A percentile compares a stretch with the other conserved stretches of the same genome.
phyloP scores from a whole-genome alignment of 768 basidiomycete species.

The Hypsizygus marmoreus region DNA sequence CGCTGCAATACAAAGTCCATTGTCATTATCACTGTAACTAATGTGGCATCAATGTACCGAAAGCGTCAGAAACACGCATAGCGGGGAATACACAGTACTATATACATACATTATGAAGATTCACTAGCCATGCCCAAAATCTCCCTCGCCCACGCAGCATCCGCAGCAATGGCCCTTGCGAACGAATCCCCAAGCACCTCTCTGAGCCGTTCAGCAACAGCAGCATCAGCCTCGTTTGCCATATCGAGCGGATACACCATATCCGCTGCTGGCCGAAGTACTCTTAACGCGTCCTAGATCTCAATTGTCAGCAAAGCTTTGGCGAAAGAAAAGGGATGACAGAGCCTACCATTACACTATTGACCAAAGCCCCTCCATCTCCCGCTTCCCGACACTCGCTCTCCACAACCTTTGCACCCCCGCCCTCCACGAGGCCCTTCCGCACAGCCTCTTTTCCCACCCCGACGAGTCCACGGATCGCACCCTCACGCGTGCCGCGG shows the following conservation, averaged over 20 bases:
- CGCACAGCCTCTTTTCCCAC: conserved; percentile 85
- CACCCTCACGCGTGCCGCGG: conserved; percentile 84
- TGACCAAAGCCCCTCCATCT: conserved; percentile 49
- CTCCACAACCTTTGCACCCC: conserved; percentile 75
- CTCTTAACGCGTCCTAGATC: conserved; percentile 59
- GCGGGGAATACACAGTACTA: neutral
- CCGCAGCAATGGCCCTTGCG: conserved; percentile 53
- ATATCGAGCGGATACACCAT: conserved; percentile 60
- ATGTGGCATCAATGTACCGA: too few relatives aligned
- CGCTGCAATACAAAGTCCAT: too few relatives aligned
- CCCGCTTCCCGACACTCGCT: conserved; percentile 53
- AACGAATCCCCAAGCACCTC: conserved; percentile 66
- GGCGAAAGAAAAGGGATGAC: conserved; percentile 1
- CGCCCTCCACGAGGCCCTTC: conserved; percentile 80
- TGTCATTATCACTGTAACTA: too few relatives aligned
- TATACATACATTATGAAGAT: conserved; percentile 4
- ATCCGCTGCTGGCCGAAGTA: conserved; percentile 58
- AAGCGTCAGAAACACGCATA: neutral
- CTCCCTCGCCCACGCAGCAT: conserved; percentile 66
- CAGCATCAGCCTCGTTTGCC: conserved; percentile 47
- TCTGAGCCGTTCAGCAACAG: conserved; percentile 45
- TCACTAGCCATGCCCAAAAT: conserved; percentile 42
- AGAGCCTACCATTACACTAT: conserved; percentile 60
- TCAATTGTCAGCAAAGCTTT: neutral
- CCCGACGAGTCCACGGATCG: conserved; percentile 82